These are phyloP conservation scores for Ceratocystis harringtonii DNA, from an alignment of 2,329 filamentous ascomycete species.

Conservation along the genomic window DNA sequence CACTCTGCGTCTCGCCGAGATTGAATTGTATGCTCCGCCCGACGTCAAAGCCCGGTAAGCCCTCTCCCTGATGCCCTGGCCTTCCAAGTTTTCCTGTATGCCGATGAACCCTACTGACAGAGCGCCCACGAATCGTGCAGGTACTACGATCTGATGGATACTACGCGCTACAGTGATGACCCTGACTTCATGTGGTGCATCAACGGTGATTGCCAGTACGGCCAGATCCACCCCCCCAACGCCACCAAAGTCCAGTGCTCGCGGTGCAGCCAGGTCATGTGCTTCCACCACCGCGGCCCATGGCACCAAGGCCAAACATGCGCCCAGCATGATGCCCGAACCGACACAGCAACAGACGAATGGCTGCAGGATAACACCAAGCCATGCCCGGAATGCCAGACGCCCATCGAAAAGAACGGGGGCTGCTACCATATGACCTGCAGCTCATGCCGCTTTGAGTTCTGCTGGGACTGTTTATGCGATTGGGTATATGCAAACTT, in stretches of 20 bases:
- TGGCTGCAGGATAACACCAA: background rate
- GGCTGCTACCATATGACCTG: conserved; percentile 8
- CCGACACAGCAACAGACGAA: background rate
- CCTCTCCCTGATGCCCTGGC: background rate
- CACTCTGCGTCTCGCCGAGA: conserved; percentile 1
- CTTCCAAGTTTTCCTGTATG: background rate
- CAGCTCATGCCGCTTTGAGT: background rate
- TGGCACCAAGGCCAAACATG: conserved; percentile 10
- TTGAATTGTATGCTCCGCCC: background rate
- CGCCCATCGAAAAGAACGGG: background rate
- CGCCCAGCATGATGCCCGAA: background rate
- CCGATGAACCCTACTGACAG: no score
- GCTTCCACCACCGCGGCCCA: conserved; percentile 1
- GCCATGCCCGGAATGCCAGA: background rate
- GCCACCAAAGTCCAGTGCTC: conserved; percentile 54
- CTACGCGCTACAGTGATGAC: conserved; percentile 32
- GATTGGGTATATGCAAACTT: background rate
- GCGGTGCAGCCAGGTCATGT: conserved; percentile 23
- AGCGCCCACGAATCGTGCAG: background rate
- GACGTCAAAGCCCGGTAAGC: conserved; percentile 5
- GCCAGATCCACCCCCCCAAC: conserved; percentile 51
- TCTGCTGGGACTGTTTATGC: background rate
- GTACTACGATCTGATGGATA: background rate
- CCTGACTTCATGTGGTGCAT: conserved; percentile 59
- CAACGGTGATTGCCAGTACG: conserved; percentile 52